Evolutionary conservation across 1,139 yeast species (phyloP), one percentile per base, ranked within the genome.

Genomic region (Candida glucosophila): DNA sequence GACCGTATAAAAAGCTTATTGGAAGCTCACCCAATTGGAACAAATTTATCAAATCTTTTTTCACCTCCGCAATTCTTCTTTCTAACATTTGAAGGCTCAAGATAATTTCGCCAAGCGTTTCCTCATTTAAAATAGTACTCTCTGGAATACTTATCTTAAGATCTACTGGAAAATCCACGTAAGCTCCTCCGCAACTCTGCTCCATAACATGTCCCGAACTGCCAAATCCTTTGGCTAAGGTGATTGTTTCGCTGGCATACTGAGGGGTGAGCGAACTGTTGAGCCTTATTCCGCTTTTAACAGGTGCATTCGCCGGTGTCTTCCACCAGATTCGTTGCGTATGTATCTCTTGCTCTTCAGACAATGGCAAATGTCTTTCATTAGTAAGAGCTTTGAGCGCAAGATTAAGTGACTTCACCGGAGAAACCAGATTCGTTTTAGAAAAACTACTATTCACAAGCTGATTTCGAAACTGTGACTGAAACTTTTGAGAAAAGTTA

Each of bases 11-110:
- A 34, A 55, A 59, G 32, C 58, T 62, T 31, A 69, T 47, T 7
- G 77, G 76, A 34, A 69, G 52, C 30, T 67, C 41, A 56, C 82
- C 59, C 55, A 73, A 34, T 43, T 56, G 49, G 52, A 64, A 62
- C 41, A 46, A 66, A 39, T 34, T 42, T 27, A 35, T 47, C 40
- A 47, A 67, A 46, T 50, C 71, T 44, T 23, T 43, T 35, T 39
- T 63, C 31, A 37, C 59, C 38, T 36, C 51, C 26, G 43, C 49
- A 34, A 69, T 49, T 35, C 58, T 57, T 20, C 44, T 39, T 39
- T 59, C 52, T 29, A 58, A 50, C 7, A 36, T 38, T 30, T 50
- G 41, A 20, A 64, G 52, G 29, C 50, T 53, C 22, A 37, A 42
- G 23, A 62, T 49, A 41, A 69, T 52, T 28, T 63, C 63, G 17